phyloP scores from a whole-genome alignment of 495 filamentous ascomycete genomes.

The Collariella sp. region DNA sequence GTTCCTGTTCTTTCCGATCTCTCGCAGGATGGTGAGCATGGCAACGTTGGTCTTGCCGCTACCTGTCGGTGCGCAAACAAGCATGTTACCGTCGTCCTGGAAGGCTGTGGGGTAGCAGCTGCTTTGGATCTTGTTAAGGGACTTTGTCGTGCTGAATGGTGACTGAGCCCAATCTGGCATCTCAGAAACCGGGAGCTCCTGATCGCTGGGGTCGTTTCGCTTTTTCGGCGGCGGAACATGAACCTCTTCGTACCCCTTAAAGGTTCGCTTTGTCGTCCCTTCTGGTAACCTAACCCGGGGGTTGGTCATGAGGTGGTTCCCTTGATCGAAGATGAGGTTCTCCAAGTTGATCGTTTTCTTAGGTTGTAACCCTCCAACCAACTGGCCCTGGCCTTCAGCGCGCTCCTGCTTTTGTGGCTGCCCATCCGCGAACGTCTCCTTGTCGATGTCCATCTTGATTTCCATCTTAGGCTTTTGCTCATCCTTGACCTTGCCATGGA shows the following conservation, averaged over 20 bases:
- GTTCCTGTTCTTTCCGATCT: slow-evolving; percentile 93
- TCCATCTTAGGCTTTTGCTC: slow-evolving; percentile 61
- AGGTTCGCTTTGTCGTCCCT: slow-evolving; percentile 86
- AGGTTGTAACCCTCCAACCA: slow-evolving; percentile 82
- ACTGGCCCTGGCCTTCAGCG: slow-evolving; percentile 55
- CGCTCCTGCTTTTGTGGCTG: slow-evolving; percentile 32
- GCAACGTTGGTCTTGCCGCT: slow-evolving; percentile 99
- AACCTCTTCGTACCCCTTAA: slow-evolving; percentile 98
- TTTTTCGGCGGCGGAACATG: slow-evolving; percentile 88
- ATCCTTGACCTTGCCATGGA: slow-evolving; percentile 49
- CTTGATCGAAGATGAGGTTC: slow-evolving; percentile 93
- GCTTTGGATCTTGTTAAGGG: slow-evolving; percentile 92
- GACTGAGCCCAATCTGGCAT: slow-evolving; percentile 85
- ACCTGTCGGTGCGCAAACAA: slow-evolving; percentile 93
- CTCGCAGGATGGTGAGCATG: slow-evolving; percentile 91
- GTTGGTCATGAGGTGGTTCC: slow-evolving; percentile 98
- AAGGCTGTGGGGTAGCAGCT: slow-evolving; percentile 88
- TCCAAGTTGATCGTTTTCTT: slow-evolving; percentile 84
- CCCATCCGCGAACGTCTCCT: slow-evolving; percentile 46
- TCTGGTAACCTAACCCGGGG: slow-evolving; percentile 90
- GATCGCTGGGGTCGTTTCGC: slow-evolving; percentile 70
- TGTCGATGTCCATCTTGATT: slow-evolving; percentile 94
- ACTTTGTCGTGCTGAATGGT: slow-evolving; percentile 67
- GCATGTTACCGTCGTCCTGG: slow-evolving; percentile 90
- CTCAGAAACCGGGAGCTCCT: slow-evolving; percentile 69